These are phyloP conservation scores for Aspergillus nomiae DNA, from an alignment of 2,329 filamentous ascomycete species.

Conservation along the genomic window DNA sequence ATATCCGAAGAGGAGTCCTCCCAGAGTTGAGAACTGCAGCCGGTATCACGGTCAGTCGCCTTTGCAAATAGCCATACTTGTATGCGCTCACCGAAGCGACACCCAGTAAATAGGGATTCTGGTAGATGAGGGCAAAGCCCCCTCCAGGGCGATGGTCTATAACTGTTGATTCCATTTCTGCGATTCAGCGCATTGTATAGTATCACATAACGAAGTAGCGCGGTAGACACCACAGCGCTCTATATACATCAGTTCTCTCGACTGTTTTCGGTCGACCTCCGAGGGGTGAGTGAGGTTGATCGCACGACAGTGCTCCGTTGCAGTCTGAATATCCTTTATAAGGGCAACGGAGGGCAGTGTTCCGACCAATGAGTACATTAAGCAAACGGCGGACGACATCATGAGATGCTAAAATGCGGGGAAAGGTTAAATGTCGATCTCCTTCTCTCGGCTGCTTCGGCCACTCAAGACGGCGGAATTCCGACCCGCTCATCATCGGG, in stretches of 20 bases:
- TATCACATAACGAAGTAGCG: background rate
- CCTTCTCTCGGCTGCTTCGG: background rate
- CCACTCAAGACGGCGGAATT: background rate
- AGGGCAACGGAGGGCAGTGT: slow-evolving; percentile 7
- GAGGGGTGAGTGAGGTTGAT: background rate
- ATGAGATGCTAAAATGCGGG: slow-evolving; percentile 9
- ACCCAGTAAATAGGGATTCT: slow-evolving; percentile 50
- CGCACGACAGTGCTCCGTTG: slow-evolving; percentile 21
- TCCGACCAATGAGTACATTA: slow-evolving; percentile 3
- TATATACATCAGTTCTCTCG: background rate
- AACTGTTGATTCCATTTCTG: slow-evolving; percentile 21
- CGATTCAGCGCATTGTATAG: background rate
- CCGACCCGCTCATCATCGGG: background rate
- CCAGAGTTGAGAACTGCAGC: slow-evolving; percentile 43
- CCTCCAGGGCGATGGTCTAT: slow-evolving; percentile 19
- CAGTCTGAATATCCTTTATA: background rate
- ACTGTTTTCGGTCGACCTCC: background rate
- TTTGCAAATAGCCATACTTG: background rate
- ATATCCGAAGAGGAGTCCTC: slow-evolving; percentile 52
- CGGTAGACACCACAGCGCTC: background rate
- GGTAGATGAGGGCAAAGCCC: slow-evolving; percentile 29
- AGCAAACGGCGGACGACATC: background rate
- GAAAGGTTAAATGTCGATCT: background rate
- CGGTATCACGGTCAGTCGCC: background rate
- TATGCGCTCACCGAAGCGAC: slow-evolving; percentile 42